Conservation (phyloP, 1,284 basidiomycete species). For the Irpex lacteus region DNA sequence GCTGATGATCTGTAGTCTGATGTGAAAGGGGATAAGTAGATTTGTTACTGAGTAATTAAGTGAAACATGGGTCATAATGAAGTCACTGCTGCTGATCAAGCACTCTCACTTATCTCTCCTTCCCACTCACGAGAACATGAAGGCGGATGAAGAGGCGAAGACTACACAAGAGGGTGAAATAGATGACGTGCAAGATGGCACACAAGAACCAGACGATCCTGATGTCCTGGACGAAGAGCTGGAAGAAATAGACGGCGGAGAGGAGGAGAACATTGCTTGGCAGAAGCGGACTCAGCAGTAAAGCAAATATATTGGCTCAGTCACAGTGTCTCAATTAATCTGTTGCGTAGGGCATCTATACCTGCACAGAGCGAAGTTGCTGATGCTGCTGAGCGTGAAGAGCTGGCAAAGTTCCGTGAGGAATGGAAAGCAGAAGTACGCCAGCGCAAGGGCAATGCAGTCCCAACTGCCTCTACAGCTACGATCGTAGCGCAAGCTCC, state of each 20-base stretch:
- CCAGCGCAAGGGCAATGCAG: conserved; percentile 29
- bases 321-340: neutral
- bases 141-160: neutral
- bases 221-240: conserved; percentile 1
- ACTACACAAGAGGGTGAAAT: neutral
- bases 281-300: conserved; percentile 5
- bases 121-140: neutral
- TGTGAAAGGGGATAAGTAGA: neutral
- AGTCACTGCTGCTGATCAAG: neutral
- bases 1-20: neutral
- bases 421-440: conserved; percentile 73
- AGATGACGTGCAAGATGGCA: neutral
- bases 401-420: conserved; percentile 67
- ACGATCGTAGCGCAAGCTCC: neutral
- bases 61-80: neutral
- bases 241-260: neutral
- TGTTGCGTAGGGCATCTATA: neutral
- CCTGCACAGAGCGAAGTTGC: neutral
- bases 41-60: neutral
- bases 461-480: neutral
- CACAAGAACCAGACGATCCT: neutral
- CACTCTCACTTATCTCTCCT: neutral
- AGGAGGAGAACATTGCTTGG: neutral
- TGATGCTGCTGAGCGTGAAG: conserved; percentile 24
- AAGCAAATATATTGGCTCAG: neutral